A percentile compares a stretch with the other conserved stretches of the same genome.
Conservation (phyloP, 1,139 yeast species). For the Pichiaceae sp. region DNA sequence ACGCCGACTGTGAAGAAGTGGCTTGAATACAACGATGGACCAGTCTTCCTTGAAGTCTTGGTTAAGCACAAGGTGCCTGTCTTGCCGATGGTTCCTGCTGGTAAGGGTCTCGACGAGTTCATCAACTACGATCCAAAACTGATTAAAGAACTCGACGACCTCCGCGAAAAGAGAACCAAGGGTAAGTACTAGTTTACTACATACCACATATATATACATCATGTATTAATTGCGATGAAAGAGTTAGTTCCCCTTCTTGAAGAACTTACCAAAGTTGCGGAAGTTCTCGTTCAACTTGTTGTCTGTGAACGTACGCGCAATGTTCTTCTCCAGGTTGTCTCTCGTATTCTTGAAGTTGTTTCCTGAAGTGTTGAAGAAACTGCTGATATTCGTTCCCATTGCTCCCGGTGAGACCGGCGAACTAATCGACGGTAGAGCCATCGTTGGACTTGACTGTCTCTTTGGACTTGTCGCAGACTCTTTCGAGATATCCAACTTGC, state of each 20-base stretch:
- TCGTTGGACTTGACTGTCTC: conserved; percentile 5
- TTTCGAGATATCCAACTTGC: conserved; percentile 10
- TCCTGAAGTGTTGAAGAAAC: conserved; percentile 19
- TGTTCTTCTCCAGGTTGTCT: conserved; percentile 25
- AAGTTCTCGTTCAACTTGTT: conserved; percentile 25
- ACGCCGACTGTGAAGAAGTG: conserved; percentile 59
- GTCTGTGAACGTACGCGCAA: conserved; percentile 23
- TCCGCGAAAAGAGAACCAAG: conserved; percentile 52
- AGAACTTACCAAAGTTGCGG: conserved; percentile 24
- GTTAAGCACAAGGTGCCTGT: conserved; percentile 97
- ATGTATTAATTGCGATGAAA: too few relatives aligned
- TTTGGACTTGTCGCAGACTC: conserved; percentile 2
- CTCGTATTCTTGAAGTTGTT: conserved; percentile 6
- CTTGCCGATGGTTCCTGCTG: conserved; percentile 97
- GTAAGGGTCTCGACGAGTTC: conserved; percentile 90
- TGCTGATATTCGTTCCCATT: conserved; percentile 10
- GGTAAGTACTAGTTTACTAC: conserved; percentile 44
- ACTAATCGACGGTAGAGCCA: conserved; percentile 2
- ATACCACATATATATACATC: too few relatives aligned
- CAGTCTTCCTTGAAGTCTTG: conserved; percentile 81
- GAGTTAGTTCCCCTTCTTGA: conserved; percentile 20
- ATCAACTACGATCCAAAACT: conserved; percentile 75
- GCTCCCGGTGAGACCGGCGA: conserved; percentile 6
- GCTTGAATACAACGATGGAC: conserved; percentile 66
- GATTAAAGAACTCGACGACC: conserved; percentile 63